phyloP scores from a whole-genome alignment of 1,284 basidiomycete genomes.

The Mycena citricolor region DNA sequence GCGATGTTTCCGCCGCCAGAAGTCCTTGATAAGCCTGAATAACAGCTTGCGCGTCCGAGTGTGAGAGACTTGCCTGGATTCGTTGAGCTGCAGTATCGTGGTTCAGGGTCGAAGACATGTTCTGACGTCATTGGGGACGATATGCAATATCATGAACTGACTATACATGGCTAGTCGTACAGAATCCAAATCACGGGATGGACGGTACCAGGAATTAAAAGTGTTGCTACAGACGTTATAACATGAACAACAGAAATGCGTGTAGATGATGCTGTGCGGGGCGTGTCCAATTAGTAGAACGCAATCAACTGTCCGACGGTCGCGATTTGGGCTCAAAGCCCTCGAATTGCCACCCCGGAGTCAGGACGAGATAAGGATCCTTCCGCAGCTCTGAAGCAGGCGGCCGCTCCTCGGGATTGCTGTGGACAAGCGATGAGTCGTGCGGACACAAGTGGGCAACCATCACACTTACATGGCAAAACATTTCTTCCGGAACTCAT shows the following conservation, averaged over 20 bases:
- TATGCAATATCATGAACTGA: slow-evolving; percentile 1
- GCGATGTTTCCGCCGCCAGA: background rate
- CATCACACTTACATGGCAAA: slow-evolving; percentile 74
- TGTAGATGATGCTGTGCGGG: slow-evolving; percentile 12
- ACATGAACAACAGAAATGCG: slow-evolving; percentile 17
- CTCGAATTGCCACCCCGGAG: slow-evolving; percentile 77
- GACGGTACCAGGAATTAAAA: slow-evolving; percentile 13
- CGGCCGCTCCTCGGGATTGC: slow-evolving; percentile 86
- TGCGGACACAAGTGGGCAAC: slow-evolving; percentile 3
- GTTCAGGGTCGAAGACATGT: slow-evolving; percentile 7
- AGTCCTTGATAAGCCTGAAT: too few relatives aligned
- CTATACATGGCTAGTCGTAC: slow-evolving; percentile 9
- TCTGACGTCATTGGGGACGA: slow-evolving; percentile 6
- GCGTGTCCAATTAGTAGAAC: too few relatives aligned
- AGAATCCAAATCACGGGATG: slow-evolving; percentile 12
- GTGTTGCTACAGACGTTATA: slow-evolving; percentile 25
- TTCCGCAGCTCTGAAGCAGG: slow-evolving; percentile 79
- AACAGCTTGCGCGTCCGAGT: slow-evolving; percentile 5
- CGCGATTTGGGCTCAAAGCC: slow-evolving; percentile 44
- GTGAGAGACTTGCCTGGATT: too few relatives aligned
- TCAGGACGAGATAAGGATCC: slow-evolving; percentile 82
- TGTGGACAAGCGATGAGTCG: slow-evolving; percentile 32
- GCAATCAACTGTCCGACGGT: too few relatives aligned
- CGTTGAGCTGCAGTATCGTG: slow-evolving; percentile 8
- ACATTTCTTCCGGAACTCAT: slow-evolving; percentile 88